phyloP scores from a whole-genome alignment of 495 filamentous ascomycete genomes.

The Talaromyces stipitatus region DNA sequence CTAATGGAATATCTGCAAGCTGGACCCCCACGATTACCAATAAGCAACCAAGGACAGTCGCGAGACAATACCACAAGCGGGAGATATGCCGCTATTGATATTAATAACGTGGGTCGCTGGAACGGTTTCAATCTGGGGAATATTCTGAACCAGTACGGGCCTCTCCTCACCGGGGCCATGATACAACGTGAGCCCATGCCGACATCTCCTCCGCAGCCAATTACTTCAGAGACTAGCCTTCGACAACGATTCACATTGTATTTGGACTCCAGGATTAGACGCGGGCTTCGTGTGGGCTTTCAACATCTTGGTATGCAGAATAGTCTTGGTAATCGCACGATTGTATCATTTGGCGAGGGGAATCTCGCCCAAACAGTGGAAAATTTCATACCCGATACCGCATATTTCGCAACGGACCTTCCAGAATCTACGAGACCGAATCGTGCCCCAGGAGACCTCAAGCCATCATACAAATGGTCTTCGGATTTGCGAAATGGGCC shows the following conservation, averaged over 20 bases:
- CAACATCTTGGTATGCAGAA: not conserved
- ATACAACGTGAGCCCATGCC: constrained; percentile 9
- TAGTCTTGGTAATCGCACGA: not conserved
- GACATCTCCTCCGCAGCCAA: constrained; percentile 8
- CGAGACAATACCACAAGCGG: constrained; percentile 8
- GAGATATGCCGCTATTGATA: constrained; percentile 8
- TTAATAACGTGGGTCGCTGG: constrained; percentile 8
- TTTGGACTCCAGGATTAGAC: constrained; percentile 2
- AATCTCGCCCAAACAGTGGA: constrained; percentile 2
- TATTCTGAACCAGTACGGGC: constrained; percentile 5
- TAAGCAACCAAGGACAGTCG: constrained; percentile 9
- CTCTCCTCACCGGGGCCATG: not conserved
- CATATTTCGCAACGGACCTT: constrained; percentile 8
- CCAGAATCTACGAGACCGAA: constrained; percentile 3
- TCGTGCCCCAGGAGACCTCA: constrained; percentile 9
- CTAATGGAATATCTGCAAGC: constrained; percentile 10
- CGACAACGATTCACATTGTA: constrained; percentile 7
- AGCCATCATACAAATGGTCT: constrained; percentile 13
- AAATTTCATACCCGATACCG: constrained; percentile 7
- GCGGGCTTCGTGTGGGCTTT: constrained; percentile 9
- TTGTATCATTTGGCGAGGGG: constrained; percentile 7
- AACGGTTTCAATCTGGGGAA: constrained; percentile 7
- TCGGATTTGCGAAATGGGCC: constrained; percentile 3
- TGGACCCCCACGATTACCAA: constrained; percentile 5
- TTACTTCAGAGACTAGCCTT: constrained; percentile 8